phyloP scores from a whole-genome alignment of 345 rosid genomes.

The Citrus reticulata region DNA sequence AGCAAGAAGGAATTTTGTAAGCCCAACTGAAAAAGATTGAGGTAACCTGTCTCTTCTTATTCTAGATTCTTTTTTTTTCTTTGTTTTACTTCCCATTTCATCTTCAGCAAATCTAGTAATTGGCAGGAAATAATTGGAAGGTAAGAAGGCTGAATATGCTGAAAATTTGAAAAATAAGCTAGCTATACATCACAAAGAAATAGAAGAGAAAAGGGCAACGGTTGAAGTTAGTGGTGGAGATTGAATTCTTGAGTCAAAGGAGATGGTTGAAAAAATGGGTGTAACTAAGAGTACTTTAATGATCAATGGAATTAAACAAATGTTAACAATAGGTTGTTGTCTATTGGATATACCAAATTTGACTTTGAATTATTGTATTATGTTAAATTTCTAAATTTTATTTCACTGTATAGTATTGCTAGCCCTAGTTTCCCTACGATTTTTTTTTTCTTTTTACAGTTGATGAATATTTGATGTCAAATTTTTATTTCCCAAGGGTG shows the following conservation, averaged over 20 bases:
- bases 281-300: constrained; percentile 30
- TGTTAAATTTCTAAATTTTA: too few relatives aligned
- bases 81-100: neutral
- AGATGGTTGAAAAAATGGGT: constrained; percentile 69
- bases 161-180: constrained; percentile 74
- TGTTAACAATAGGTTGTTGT: too few relatives aligned
- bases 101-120: neutral
- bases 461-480: too few relatives aligned
- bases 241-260: constrained; percentile 77
- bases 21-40: constrained; percentile 67
- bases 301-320: too few relatives aligned
- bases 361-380: too few relatives aligned
- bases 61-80: neutral
- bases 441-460: too few relatives aligned
- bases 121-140: constrained; percentile 70
- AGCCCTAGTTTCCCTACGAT: too few relatives aligned
- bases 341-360: too few relatives aligned
- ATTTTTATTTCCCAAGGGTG: too few relatives aligned
- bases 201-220: constrained; percentile 75
- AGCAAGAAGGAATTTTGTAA: constrained; percentile 69
- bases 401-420: too few relatives aligned
- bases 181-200: constrained; percentile 61
- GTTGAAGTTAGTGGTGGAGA: constrained; percentile 73
- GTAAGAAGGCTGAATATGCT: constrained; percentile 67
- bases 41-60: constrained; percentile 27